Evolutionary conservation across 106 monocot species (phyloP).

Genomic region (Dendrobium huoshanense): DNA sequence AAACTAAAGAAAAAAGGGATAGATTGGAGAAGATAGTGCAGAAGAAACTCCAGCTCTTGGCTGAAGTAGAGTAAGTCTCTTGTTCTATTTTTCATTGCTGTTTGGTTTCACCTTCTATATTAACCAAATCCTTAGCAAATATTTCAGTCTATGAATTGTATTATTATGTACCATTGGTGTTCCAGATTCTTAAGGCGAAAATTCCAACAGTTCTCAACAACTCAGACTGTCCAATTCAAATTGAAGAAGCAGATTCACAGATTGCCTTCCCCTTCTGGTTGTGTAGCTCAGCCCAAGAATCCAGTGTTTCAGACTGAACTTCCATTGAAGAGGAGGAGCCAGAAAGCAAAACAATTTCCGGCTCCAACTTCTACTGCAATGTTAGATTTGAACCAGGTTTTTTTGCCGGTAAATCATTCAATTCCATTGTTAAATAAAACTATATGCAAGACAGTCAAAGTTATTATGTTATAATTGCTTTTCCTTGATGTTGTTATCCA

Average conservation of each 20-base stretch:
- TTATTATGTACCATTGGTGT: background rate
- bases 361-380: slow-evolving; percentile 5
- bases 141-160: background rate
- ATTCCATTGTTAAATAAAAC: background rate
- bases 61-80: slow-evolving; percentile 5
- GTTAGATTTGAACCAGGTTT: slow-evolving; percentile 36
- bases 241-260: slow-evolving; percentile 8
- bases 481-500: slow-evolving; percentile 10
- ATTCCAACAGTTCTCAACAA: slow-evolving; percentile 22
- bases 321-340: background rate
- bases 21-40: slow-evolving; percentile 1
- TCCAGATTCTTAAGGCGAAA: slow-evolving; percentile 36
- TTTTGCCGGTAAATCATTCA: slow-evolving; percentile 13
- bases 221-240: slow-evolving; percentile 3
- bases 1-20: background rate
- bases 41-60: background rate
- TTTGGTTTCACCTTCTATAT: background rate
- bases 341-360: slow-evolving; percentile 10
- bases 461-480: background rate
- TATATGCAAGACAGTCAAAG: no score
- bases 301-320: background rate
- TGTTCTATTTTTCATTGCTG: background rate
- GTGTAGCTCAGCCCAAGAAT: background rate
- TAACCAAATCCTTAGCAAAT: background rate
- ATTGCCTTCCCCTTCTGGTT: background rate